Base-by-base conservation (phyloP, 1,284 basidiomycete genomes). In the Fomitopsis palustris region DNA sequence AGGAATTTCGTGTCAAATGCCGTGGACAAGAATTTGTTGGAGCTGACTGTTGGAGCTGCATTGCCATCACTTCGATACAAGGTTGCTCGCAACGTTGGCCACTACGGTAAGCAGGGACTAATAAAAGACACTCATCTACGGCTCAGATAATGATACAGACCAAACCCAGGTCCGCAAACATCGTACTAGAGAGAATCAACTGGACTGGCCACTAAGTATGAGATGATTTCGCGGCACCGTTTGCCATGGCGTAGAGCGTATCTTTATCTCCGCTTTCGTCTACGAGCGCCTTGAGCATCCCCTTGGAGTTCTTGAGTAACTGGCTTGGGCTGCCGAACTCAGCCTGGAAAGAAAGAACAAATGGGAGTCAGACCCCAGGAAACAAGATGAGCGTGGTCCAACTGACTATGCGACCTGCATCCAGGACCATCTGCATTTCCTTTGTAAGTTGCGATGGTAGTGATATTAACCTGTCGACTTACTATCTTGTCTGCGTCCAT, bases 291-390 rank as follows among this genome's bases (percentile, higher is more conserved):
- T 81, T 80, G 64, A 91, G 81, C 61, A 71, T 69, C 6, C 85
- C 81, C 25, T 76, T 72, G 41, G 79, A 67, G 19, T 78, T 79
- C 47, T 77, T 72, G 47, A 92, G 76, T 3, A 94, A 77, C n/a
- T 76, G 75, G 16, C 73, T 74, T 0, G 92, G 92, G 42, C 78
- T 78, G 65, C 81, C 83, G 58, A 81, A 86, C 64, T 86, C 84
- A 23, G 80, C 77, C 81, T 84, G 59, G 2, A 51, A 53, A n/a
- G n/a, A n/a, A n/a, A n/a, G n/a, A n/a, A n/a, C n/a, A n/a, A 39
- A 31, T 38, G 2, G 0, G n/a, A 29, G 23, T 53, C 9, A 45
- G 23, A 31, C 19, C 14, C 31, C 27, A 9, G 16, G 42, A 23
- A 47, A 53, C 8, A 31, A 21, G 21, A 10, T 6, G 14, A 10